Evolutionary conservation across 345 rosid genomes (phyloP).

Genomic region (Sisymbrium irio): DNA sequence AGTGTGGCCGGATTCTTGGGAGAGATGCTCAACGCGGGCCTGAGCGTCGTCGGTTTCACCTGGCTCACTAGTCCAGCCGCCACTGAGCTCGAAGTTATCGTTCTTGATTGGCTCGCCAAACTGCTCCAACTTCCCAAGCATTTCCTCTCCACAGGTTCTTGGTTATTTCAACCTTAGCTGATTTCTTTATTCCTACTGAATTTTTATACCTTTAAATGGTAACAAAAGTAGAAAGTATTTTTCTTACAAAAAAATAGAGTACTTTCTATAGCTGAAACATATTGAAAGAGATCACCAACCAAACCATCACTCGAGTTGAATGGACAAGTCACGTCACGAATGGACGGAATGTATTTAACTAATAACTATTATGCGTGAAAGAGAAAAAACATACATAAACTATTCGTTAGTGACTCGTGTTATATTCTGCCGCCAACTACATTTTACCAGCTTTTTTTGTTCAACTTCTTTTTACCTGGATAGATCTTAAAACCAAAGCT

Average conservation of each 20-base stretch:
- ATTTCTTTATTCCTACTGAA: not conserved
- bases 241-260: no score
- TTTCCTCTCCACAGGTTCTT: conserved; percentile 65
- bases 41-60: conserved; percentile 28
- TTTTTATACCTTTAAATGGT: not conserved
- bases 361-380: not conserved
- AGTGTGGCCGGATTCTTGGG: conserved; percentile 36
- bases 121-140: conserved; percentile 65
- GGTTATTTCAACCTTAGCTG: not conserved
- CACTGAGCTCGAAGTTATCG: conserved; percentile 38
- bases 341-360: not conserved
- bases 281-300: not conserved
- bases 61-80: conserved; percentile 32
- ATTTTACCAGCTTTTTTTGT: no score
- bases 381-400: no score
- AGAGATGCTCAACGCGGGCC: conserved; percentile 29
- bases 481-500: no score
- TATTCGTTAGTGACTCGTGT: no score
- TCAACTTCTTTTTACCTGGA: no score
- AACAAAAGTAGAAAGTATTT: no score
- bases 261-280: not conserved
- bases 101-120: conserved; percentile 89
- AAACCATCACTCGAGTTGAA: not conserved
- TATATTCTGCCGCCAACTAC: no score
- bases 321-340: no score